phyloP scores from a whole-genome alignment of 2,329 filamentous ascomycete genomes.

The Exophiala xenobiotica region DNA sequence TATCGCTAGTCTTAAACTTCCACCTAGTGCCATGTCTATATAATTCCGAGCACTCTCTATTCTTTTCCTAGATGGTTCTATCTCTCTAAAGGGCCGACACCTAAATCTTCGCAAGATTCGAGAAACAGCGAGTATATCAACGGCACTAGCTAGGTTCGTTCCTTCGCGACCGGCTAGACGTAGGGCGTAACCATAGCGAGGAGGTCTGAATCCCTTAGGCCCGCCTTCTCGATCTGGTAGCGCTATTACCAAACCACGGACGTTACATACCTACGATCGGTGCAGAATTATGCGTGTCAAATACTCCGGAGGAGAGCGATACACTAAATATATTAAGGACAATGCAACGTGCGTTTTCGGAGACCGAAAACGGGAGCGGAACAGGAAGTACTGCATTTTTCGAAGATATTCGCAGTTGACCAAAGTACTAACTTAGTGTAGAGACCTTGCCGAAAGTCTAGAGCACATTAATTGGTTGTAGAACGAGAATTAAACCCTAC shows the following conservation, averaged over 20 bases:
- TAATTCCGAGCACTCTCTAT: no score
- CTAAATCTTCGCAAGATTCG: neutral
- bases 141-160: neutral
- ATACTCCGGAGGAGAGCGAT: constrained; percentile 24
- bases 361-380: constrained; percentile 28
- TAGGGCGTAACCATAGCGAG: neutral
- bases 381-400: constrained; percentile 23
- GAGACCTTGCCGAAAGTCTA: constrained; percentile 22
- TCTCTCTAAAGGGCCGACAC: no score
- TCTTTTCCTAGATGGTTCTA: no score
- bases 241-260: constrained; percentile 9
- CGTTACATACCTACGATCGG: constrained; percentile 26
- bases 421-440: constrained; percentile 5
- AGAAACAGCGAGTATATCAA: neutral
- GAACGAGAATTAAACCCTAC: constrained; percentile 14
- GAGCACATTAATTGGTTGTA: constrained; percentile 18
- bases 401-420: neutral
- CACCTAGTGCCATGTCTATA: no score
- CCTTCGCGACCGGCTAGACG: neutral
- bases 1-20: no score
- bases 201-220: neutral
- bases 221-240: neutral
- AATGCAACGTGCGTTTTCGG: constrained; percentile 22
- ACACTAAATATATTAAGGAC: constrained; percentile 26
- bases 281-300: constrained; percentile 27